Base-by-base conservation (phyloP, 371 early-diverging fungal genomes). In the Coemansia sp. region DNA sequence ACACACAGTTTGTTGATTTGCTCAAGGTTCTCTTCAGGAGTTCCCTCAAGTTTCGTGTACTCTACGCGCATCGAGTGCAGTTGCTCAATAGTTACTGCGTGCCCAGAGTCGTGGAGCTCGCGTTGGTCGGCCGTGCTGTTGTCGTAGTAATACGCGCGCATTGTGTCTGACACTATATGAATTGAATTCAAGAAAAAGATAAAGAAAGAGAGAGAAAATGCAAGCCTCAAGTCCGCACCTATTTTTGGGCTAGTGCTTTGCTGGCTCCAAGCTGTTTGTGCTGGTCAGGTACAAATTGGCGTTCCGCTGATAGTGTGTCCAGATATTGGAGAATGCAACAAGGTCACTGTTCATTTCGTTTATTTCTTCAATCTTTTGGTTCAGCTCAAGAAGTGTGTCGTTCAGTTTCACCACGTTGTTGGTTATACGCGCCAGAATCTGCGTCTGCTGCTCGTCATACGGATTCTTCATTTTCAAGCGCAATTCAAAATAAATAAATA, bases 141-240 rank as follows among this genome's bases (percentile, higher is more conserved):
- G 78, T 90, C 87, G 79, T 87, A 91, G 64, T 87, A 81, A 69
- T 89, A 91, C 39, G 90, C 88, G 47, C 86, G 86, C 90, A 91
- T 91, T 44, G 18, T 59, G 12, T 12, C 16, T 44, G 16, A 16
- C n/a, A n/a, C 16, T 16, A 5, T 44, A 16, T 3, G 25, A 23
- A 23, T 23, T 23, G 25, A 16, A 44, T 44, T 44, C n/a, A 44
- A 44, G n/a, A 44, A 44, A 44, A 44, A 44, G 44, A 44, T 12
- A 16, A 9, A 50, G 50, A 50, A 21, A 50, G 50, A 9, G 50
- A 20, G 50, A 20, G 21, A 33, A 33, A 33, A 33, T 33, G 8
- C 33, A 33, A 33, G 37, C 37, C 37, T 7, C 28, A 5, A 28
- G 28, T 28, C 37, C 37, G 2, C 37, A 33, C 37, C 37, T 33